Evolutionary conservation across 1,284 basidiomycete species (phyloP).

Genomic region (Phaffia rhodozyma): DNA sequence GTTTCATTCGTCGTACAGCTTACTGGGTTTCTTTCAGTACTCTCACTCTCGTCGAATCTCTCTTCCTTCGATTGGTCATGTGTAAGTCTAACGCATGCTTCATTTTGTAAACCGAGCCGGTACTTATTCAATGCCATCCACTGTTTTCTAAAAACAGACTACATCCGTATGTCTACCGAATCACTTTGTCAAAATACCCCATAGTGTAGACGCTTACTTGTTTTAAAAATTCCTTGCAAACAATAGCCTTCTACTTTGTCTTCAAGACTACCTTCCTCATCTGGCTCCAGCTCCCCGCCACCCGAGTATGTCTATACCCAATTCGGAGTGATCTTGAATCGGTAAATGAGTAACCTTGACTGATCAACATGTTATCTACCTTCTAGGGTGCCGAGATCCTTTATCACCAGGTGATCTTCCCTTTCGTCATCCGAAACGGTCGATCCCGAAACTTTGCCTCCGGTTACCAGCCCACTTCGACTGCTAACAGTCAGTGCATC

Average conservation of each 20-base stretch:
- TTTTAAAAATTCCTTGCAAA: background rate
- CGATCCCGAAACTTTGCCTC: slow-evolving; percentile 2
- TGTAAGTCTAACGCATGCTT: background rate
- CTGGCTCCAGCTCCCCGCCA: slow-evolving; percentile 41
- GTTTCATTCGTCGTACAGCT: background rate
- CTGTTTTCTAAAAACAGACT: background rate
- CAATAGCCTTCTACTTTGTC: slow-evolving; percentile 57
- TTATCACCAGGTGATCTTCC: slow-evolving; percentile 56
- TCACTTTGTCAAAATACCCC: no score
- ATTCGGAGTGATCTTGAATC: background rate
- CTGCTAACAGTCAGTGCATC: background rate
- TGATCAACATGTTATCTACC: slow-evolving; percentile 31
- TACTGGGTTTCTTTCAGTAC: slow-evolving; percentile 12
- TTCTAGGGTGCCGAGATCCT: slow-evolving; percentile 55
- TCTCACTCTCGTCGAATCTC: background rate
- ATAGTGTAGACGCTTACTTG: background rate
- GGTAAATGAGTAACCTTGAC: background rate
- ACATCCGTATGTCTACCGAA: background rate
- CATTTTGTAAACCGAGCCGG: no score
- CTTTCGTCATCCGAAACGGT: slow-evolving; percentile 42
- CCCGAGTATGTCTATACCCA: slow-evolving; percentile 11
- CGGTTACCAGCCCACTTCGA: slow-evolving; percentile 5
- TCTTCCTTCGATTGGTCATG: slow-evolving; percentile 6
- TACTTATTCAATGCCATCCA: no score
- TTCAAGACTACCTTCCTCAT: slow-evolving; percentile 79